phyloP scores from a whole-genome alignment of 768 basidiomycete genomes.

The Dentipellis sp. region DNA sequence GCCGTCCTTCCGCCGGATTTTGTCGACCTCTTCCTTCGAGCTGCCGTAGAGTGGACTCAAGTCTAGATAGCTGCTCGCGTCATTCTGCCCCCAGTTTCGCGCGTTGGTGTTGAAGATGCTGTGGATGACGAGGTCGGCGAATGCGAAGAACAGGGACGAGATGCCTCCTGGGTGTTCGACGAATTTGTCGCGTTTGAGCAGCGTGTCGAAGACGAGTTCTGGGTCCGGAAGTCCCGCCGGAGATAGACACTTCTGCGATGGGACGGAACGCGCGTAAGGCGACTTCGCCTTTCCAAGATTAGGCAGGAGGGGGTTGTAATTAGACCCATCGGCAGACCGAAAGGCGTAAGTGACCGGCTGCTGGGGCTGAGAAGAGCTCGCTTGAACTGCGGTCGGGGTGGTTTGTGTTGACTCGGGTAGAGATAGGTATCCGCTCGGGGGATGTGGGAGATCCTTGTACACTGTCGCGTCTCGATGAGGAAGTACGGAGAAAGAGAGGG shows the following conservation, averaged over 20 bases:
- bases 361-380: neutral
- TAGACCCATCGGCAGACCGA: slow-evolving; percentile 26
- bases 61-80: slow-evolving; percentile 68
- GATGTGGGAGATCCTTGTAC: slow-evolving; percentile 15
- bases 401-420: neutral
- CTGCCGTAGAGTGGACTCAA: slow-evolving; percentile 67
- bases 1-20: slow-evolving; percentile 54
- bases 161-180: slow-evolving; percentile 39
- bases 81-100: slow-evolving; percentile 43
- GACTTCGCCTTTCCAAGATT: slow-evolving; percentile 25
- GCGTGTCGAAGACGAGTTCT: slow-evolving; percentile 60
- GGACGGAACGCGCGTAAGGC: slow-evolving; percentile 50
- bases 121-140: slow-evolving; percentile 72
- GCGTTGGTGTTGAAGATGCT: slow-evolving; percentile 54
- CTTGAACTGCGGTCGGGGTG: neutral
- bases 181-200: slow-evolving; percentile 36
- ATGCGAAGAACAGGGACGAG: slow-evolving; percentile 68
- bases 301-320: slow-evolving; percentile 26
- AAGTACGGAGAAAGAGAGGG: neutral
- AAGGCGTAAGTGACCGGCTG: slow-evolving; percentile 8
- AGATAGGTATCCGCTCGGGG: slow-evolving; percentile 11
- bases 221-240: slow-evolving; percentile 50
- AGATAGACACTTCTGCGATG: slow-evolving; percentile 34
- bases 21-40: slow-evolving; percentile 32
- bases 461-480: slow-evolving; percentile 3